phyloP scores from a whole-genome alignment of 169 alveolate genomes.

The Plasmodium falciparum region DNA sequence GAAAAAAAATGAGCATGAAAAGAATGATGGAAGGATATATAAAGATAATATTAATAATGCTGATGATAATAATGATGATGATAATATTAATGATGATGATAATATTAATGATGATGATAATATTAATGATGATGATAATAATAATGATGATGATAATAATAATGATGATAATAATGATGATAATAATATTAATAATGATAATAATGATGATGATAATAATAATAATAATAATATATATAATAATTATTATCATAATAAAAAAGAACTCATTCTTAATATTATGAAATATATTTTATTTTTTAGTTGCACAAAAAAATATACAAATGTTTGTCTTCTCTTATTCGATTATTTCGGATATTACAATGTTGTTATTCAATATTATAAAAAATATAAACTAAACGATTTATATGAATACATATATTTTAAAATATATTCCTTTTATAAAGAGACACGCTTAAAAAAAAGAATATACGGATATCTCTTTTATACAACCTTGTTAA shows the following conservation, averaged over 20 bases:
- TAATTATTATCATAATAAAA: background rate
- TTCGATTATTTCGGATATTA: slow-evolving; percentile 23
- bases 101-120: too few relatives aligned
- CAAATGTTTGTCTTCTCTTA: slow-evolving; percentile 7
- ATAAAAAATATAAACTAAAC: background rate
- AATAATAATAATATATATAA: background rate
- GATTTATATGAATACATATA: slow-evolving; percentile 31
- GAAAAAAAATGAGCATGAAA: slow-evolving; percentile 1
- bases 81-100: too few relatives aligned
- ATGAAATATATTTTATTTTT: slow-evolving; percentile 27
- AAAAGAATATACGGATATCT: slow-evolving; percentile 46
- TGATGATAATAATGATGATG: background rate
- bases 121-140: too few relatives aligned
- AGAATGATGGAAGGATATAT: background rate
- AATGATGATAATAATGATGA: background rate
- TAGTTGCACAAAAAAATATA: slow-evolving; percentile 24
- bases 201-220: too few relatives aligned
- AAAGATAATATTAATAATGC: too few relatives aligned
- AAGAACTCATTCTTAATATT: background rate
- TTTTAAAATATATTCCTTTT: slow-evolving; percentile 33
- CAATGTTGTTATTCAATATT: slow-evolving; percentile 11
- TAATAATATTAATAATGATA: too few relatives aligned
- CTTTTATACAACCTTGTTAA: slow-evolving; percentile 14
- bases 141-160: too few relatives aligned
- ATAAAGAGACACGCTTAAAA: slow-evolving; percentile 28